A percentile compares a stretch with the other conserved stretches of the same genome.
phyloP scores from a whole-genome alignment of 192 early-diverging fungal species.

The Coemansia sp. region DNA sequence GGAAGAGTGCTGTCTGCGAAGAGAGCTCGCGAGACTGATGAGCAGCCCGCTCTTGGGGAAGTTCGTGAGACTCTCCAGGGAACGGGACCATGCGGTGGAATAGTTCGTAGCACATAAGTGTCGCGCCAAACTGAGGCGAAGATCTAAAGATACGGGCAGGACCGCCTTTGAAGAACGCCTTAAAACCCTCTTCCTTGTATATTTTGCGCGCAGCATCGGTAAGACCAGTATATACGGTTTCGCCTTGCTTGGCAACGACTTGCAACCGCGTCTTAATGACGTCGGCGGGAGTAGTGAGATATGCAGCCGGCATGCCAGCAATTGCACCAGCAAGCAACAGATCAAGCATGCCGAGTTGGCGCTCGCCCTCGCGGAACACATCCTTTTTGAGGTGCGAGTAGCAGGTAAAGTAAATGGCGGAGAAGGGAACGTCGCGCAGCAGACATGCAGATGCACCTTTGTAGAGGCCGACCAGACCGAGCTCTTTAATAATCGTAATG shows the following conservation, averaged over 20 bases:
- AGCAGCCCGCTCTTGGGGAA: slow-evolving; percentile 16
- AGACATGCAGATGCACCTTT: slow-evolving; percentile 91
- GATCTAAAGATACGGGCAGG: slow-evolving; percentile 87
- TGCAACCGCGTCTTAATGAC: slow-evolving; percentile 98
- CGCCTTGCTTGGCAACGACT: slow-evolving; percentile 85
- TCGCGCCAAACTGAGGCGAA: slow-evolving; percentile 98
- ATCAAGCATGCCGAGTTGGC: slow-evolving; percentile 56
- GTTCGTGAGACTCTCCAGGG: slow-evolving; percentile 47
- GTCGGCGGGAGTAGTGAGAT: slow-evolving; percentile 95
- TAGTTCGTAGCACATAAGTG: slow-evolving; percentile 88
- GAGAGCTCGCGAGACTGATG: slow-evolving; percentile 30
- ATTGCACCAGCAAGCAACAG: slow-evolving; percentile 86
- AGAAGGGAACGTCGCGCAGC: slow-evolving; percentile 95
- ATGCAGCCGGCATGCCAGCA: slow-evolving; percentile 94
- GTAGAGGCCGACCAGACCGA: slow-evolving; percentile 92
- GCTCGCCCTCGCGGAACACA: slow-evolving; percentile 85
- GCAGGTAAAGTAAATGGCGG: slow-evolving; percentile 94
- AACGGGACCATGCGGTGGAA: slow-evolving; percentile 68
- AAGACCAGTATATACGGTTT: slow-evolving; percentile 85
- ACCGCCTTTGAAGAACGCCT: slow-evolving; percentile 97
- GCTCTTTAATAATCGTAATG: slow-evolving; percentile 81
- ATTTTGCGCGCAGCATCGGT: slow-evolving; percentile 85
- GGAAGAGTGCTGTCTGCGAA: slow-evolving; percentile 44
- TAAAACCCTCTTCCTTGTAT: slow-evolving; percentile 84
- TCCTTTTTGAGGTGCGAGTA: slow-evolving; percentile 98